Base-by-base conservation (phyloP, 345 rosid species). In the Pelargonium nanum region DNA sequence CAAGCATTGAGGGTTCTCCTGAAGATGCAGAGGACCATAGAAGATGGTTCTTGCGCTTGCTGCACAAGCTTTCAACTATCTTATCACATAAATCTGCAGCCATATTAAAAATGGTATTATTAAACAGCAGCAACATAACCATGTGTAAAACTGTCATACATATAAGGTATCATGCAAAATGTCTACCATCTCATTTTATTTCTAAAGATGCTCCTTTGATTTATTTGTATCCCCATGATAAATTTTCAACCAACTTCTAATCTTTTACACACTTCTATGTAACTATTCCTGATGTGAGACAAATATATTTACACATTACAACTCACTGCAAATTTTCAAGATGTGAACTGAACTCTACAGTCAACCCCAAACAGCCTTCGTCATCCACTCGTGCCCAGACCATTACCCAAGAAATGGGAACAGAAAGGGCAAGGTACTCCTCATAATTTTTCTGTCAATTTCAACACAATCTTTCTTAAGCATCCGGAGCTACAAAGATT, bases 31-130 rank as follows among this genome's bases (percentile, higher is more conserved):
- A 68, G 30, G 58, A 74, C 75, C 76, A 63, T 6, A 83, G 74
- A 60, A 85, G 81, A 54, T 87, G 89, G 64, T 81, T 82, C 82
- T 83, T 89, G 69, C 87, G 76, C 71, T 84, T 89, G 67, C 94
- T 75, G 58, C 88, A 85, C 81, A 89, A 81, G 75, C 75, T 83
- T 63, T 89, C 90, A 52, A 89, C 86, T 68, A 93, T 83, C 77
- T 83, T 80, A 80, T 93, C 88, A 34, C 96, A 89, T 19, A 78
- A 44, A 79, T 85, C 99, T 89, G 88, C 71, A 75, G 69, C 26
- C 64, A 67, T 21, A 70, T 44, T 21, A 5, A 58, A 57, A 69
- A 40, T 40, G 54, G 3, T 16, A 51, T 26, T 20, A 62, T 48
- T 53, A 24, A 24, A 56, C 24, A 53, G 22, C 57, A 65, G 0